Base-by-base conservation (phyloP, 2,329 filamentous ascomycete species). In the Aspergillus ruber region DNA sequence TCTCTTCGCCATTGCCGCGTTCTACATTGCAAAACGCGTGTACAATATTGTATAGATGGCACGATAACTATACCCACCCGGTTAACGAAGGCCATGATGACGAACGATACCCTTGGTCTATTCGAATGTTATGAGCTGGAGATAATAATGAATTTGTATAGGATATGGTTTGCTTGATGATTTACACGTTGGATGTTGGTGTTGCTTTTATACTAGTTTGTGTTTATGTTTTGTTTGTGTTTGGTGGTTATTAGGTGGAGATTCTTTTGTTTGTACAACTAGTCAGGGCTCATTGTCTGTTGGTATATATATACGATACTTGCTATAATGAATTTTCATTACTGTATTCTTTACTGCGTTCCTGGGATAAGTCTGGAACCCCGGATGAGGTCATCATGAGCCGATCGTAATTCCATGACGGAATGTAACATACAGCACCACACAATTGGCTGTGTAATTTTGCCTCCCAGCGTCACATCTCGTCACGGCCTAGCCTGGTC, bases 1-100 rank as follows among this genome's bases (percentile, higher is more conserved):
- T 2, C 64, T 81, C 15, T 97, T 97, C 68, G 93, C 90, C 0
- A 62, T 90, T 23, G 78, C 76, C 4, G 94, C 90, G 62, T 96
- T 85, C 63, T 73, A 84, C 62, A 84, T 90, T 55, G 90, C 90
- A 15, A 94, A 93, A 76, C 80, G 85, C 56, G 83, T 91, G 33
- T 91, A 90, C 66, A 81, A 84, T 39, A 90, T 91, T 69, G 85
- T 89, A 33, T 89, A 62, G 51, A 45, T 42, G 18, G 36, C 12
- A 12, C 18, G 29, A 27, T 35, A 12, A 17, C 17, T 17, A 10
- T 9, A 39, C 33, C 12, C 36, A n/a, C n/a, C 15, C 32, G 9
- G 41, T 20, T 17, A 15, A 32, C 8, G 18, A n/a, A 13, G 10
- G 5, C 33, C 25, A 43, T 29, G 27, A 43, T 32, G 15, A 43